Conservation (phyloP, 305 asterid species). For the Rubia balearica region DNA sequence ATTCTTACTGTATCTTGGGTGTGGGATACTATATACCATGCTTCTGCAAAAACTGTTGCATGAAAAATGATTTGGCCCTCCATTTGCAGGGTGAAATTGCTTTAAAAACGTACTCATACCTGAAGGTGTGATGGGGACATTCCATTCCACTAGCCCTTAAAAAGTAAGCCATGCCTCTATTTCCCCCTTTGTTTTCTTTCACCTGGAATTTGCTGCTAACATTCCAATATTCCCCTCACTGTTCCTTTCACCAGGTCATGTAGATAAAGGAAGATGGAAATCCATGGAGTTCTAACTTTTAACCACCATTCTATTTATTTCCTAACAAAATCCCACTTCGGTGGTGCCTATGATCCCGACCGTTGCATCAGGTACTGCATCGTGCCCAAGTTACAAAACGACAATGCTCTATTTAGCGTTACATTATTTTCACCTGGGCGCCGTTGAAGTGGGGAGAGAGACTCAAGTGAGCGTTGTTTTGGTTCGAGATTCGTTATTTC, state of each 20-base stretch:
- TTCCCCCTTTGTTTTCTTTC: constrained; percentile 19
- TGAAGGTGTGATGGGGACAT: constrained; percentile 47
- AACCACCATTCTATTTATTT: constrained; percentile 20
- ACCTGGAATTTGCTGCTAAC: constrained; percentile 32
- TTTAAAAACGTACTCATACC: constrained; percentile 36
- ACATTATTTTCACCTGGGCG: constrained; percentile 12
- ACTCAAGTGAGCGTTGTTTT: constrained; percentile 12
- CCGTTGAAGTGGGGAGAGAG: constrained; percentile 28
- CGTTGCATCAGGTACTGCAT: constrained; percentile 12
- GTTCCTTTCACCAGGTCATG: constrained; percentile 44
- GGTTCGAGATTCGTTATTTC: constrained; percentile 43
- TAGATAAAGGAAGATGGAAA: constrained; percentile 27
- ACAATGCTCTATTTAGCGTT: not conserved
- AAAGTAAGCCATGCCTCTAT: constrained; percentile 40
- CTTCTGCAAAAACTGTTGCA: constrained; percentile 8
- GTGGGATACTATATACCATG: too few relatives aligned
- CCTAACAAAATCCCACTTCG: constrained; percentile 25
- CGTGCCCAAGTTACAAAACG: not conserved
- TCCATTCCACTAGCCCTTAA: constrained; percentile 46
- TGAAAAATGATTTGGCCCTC: constrained; percentile 24
- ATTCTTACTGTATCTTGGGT: too few relatives aligned
- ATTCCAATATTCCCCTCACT: constrained; percentile 17
- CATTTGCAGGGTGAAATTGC: constrained; percentile 30
- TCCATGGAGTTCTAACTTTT: constrained; percentile 36
- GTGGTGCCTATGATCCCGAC: constrained; percentile 5